Evolutionary conservation across 768 basidiomycete species (phyloP).

Genomic region (Piloderma croceum): DNA sequence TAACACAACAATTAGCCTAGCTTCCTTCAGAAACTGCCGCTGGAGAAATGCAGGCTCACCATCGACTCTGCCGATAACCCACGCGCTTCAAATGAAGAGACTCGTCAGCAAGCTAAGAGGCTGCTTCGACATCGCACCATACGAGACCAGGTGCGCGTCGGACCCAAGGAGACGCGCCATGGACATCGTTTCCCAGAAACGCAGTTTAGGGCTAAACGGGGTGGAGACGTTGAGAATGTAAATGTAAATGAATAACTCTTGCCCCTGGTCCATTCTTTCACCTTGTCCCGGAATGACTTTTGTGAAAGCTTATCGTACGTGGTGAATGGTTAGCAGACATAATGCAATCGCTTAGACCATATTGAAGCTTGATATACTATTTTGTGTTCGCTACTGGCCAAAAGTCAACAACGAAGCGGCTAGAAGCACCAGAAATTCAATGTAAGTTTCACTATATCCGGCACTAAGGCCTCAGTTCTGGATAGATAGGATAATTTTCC

Average conservation of each 20-base stretch:
- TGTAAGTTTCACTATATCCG: too few relatives aligned
- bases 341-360: too few relatives aligned
- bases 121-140: slow-evolving; percentile 86
- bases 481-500: too few relatives aligned
- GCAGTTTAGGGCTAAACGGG: slow-evolving; percentile 50
- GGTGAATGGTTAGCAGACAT: too few relatives aligned
- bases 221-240: slow-evolving; percentile 28
- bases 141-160: slow-evolving; percentile 74
- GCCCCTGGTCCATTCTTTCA: slow-evolving; percentile 61
- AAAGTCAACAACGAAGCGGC: too few relatives aligned
- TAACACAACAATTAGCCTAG: too few relatives aligned
- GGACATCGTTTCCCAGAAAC: slow-evolving; percentile 63
- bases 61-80: slow-evolving; percentile 76
- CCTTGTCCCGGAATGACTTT: slow-evolving; percentile 43
- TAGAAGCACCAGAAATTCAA: too few relatives aligned
- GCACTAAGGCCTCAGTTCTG: too few relatives aligned
- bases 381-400: too few relatives aligned
- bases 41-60: too few relatives aligned
- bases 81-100: slow-evolving; percentile 69
- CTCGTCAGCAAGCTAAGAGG: slow-evolving; percentile 74
- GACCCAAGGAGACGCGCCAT: slow-evolving; percentile 67
- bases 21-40: too few relatives aligned
- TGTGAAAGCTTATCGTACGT: slow-evolving; percentile 72
- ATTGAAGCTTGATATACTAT: too few relatives aligned
- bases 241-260: slow-evolving; percentile 35